phyloP scores from a whole-genome alignment of 768 basidiomycete species.

The Naganishia friedmannii region DNA sequence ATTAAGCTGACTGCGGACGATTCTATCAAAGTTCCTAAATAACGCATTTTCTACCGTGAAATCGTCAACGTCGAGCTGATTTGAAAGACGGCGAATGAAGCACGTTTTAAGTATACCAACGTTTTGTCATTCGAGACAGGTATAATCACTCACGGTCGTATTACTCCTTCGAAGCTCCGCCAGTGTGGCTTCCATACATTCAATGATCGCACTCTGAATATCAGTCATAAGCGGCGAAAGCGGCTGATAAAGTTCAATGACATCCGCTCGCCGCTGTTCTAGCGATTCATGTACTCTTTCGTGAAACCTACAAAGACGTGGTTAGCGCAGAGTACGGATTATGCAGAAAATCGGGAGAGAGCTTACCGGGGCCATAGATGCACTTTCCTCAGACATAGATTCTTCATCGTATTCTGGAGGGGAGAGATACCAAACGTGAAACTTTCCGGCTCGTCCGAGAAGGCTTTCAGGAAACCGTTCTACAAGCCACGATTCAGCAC shows the following conservation, averaged over 20 bases:
- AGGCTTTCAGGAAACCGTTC: slow-evolving; percentile 89
- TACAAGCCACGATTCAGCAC: slow-evolving; percentile 31
- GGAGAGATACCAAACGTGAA: slow-evolving; percentile 91
- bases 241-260: slow-evolving; percentile 82
- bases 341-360: neutral
- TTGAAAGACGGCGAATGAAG: neutral
- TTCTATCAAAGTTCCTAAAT: slow-evolving; percentile 83
- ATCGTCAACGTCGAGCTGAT: slow-evolving; percentile 87
- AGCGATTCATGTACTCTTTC: slow-evolving; percentile 78
- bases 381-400: slow-evolving; percentile 81
- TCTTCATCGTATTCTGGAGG: slow-evolving; percentile 85
- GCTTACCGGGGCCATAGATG: slow-evolving; percentile 83
- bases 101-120: neutral
- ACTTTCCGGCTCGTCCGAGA: slow-evolving; percentile 92
- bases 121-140: neutral
- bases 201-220: slow-evolving; percentile 85
- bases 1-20: slow-evolving; percentile 84
- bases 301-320: slow-evolving; percentile 66
- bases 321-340: neutral
- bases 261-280: slow-evolving; percentile 79
- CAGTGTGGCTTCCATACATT: slow-evolving; percentile 88
- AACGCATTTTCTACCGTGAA: slow-evolving; percentile 88
- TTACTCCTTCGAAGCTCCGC: slow-evolving; percentile 86
- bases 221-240: slow-evolving; percentile 84
- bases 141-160: slow-evolving; percentile 58